Conservation (phyloP, 768 basidiomycete species). For the Amanita pseudoporphyria region DNA sequence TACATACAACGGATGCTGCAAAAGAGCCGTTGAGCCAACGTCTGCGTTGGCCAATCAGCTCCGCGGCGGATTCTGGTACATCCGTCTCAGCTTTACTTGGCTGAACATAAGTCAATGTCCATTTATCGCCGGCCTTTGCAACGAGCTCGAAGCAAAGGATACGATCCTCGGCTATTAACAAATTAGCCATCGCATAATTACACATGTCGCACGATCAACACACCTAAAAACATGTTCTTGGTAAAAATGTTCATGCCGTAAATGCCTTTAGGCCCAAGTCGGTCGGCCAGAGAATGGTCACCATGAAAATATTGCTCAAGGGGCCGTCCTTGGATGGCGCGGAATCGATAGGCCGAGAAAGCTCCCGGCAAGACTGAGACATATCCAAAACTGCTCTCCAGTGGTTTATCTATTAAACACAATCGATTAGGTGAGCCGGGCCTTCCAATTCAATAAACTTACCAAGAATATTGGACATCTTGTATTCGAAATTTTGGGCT, state of each 20-base stretch:
- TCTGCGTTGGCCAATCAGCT: conserved; percentile 91
- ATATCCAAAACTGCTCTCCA: conserved; percentile 94
- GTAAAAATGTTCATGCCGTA: conserved; percentile 97
- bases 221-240: conserved; percentile 65
- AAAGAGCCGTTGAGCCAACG: conserved; percentile 97
- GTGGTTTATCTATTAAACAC: conserved; percentile 61
- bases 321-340: conserved; percentile 84
- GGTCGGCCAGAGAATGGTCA: conserved; percentile 84
- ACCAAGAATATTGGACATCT: conserved; percentile 96
- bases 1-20: conserved; percentile 70
- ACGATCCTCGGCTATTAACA: conserved; percentile 70
- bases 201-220: conserved; percentile 5
- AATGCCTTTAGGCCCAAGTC: conserved; percentile 88
- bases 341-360: conserved; percentile 93
- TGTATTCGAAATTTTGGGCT: conserved; percentile 97
- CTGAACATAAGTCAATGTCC: conserved; percentile 89
- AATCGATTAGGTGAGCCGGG: not conserved
- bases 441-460: conserved; percentile 8
- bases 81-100: conserved; percentile 94
- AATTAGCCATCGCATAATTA: not conserved
- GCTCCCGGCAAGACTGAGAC: conserved; percentile 94
- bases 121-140: conserved; percentile 77
- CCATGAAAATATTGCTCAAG: conserved; percentile 82
- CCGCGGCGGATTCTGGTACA: conserved; percentile 87
- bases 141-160: conserved; percentile 97